These are phyloP conservation scores for Agrocybe chaxingu DNA, from an alignment of 768 basidiomycete species.

Conservation along the genomic window DNA sequence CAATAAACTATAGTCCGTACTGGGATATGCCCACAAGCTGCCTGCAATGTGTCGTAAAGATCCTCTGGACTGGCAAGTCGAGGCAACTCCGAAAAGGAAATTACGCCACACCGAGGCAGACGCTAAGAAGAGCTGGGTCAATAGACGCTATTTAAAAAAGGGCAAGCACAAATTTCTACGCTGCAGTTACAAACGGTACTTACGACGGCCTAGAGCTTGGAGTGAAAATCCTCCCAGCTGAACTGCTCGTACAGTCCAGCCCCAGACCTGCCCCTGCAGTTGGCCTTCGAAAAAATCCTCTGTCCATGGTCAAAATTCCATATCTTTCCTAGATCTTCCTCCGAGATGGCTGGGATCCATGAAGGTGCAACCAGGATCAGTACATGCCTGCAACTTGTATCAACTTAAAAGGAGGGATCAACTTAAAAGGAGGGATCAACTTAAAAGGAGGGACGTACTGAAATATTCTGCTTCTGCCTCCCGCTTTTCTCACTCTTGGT, in stretches of 20 bases:
- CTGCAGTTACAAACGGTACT: neutral
- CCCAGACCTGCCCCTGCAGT: constrained; percentile 31
- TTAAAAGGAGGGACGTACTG: constrained; percentile 24
- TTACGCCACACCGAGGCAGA: no score
- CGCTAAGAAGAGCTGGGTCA: no score
- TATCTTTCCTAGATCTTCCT: constrained; percentile 43
- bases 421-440: no score
- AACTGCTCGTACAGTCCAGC: constrained; percentile 36
- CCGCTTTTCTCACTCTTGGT: constrained; percentile 45
- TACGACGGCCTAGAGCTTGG: neutral
- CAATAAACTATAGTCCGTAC: no score
- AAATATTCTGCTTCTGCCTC: constrained; percentile 49
- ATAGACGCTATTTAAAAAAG: neutral
- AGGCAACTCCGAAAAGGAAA: no score
- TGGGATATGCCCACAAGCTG: no score
- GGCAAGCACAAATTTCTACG: neutral
- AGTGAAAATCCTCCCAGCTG: constrained; percentile 29
- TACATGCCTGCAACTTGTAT: neutral
- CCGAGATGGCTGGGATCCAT: constrained; percentile 14
- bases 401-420: neutral
- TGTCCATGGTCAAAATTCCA: constrained; percentile 39
- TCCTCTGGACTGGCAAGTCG: no score
- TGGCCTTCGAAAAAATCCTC: constrained; percentile 35
- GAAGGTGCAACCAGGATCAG: no score
- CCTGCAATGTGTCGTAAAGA: no score